Base-by-base conservation (phyloP, 2,329 filamentous ascomycete species). In the Apiospora koreana region DNA sequence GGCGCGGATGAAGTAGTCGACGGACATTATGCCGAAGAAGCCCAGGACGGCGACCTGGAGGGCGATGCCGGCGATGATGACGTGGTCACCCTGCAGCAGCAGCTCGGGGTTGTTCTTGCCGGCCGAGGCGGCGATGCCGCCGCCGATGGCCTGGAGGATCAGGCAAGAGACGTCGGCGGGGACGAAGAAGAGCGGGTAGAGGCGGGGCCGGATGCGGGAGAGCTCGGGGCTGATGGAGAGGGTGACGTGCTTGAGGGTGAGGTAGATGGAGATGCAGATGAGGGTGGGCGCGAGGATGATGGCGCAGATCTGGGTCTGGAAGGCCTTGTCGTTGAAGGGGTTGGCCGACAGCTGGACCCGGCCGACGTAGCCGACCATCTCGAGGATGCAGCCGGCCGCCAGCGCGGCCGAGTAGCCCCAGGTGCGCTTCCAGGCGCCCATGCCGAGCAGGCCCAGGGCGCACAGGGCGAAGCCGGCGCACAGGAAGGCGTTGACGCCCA, bases 221-320 rank as follows among this genome's bases (percentile, higher is more conserved):
- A 87, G 81, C 46, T 74, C 58, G 10, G 87, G 83, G 78, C 81
- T 83, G 72, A 88, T 81, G 65, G 83, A 79, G 43, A 87, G 79
- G 70, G 85, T 83, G 73, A 88, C 79, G 81, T 90, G 88, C 78
- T 90, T 89, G 71, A 91, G 85, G 3, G 87, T 90, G 35, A 92
- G 85, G 81, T 91, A 92, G 78, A 91, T 86, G 76, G 84, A 86
- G 73, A 89, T 87, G 79, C 88, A 89, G 79, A 91, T 82, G 71
- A 91, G 84, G 41, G 89, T 88, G 2, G 87, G 87, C n/a, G 82
- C 86, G 67, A 89, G 83, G 79, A 89, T 87, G 80, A 89, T 87
- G 79, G 84, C 82, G 79, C 84, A 85, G 77, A 91, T 89, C 72
- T 90, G 87, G 64, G 87, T 84, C 77, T 89, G 80, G 80, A 91